Conservation (phyloP, 2,329 filamentous ascomycete species). For the Aspergillus phoenicis region DNA sequence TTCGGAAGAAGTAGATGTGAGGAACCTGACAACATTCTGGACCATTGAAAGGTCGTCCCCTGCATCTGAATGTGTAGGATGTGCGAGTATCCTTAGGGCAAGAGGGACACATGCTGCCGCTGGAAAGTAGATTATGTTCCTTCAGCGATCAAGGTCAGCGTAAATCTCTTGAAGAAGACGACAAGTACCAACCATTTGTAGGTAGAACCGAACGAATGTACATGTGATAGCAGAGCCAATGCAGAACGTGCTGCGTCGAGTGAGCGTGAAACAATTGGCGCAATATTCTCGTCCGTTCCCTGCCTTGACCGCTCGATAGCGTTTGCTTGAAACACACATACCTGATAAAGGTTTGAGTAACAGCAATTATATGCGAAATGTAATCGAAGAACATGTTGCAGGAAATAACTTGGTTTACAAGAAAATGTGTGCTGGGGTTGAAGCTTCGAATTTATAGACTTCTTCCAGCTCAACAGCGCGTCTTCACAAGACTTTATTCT, state of each 20-base stretch:
- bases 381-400: constrained; percentile 20
- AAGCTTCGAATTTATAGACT: constrained; percentile 5
- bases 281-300: neutral
- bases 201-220: constrained; percentile 8
- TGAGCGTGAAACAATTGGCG: neutral
- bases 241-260: constrained; percentile 17
- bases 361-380: constrained; percentile 22
- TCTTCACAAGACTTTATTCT: constrained; percentile 16
- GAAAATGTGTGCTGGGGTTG: constrained; percentile 10
- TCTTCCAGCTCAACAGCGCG: constrained; percentile 18
- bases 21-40: constrained; percentile 7
- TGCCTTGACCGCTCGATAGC: neutral
- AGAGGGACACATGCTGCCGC: constrained; percentile 17
- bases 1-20: constrained; percentile 10
- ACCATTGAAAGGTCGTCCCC: constrained; percentile 6
- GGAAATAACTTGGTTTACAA: constrained; percentile 1
- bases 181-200: constrained; percentile 12
- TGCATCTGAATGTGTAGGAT: constrained; percentile 7
- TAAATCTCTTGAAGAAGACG: neutral
- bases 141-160: neutral
- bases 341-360: constrained; percentile 21
- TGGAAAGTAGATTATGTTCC: constrained; percentile 22
- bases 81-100: neutral
- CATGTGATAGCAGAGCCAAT: constrained; percentile 1
- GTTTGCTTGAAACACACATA: constrained; percentile 7